These are phyloP conservation scores for Cladosporium halotolerans DNA, from an alignment of 2,329 filamentous ascomycete genomes.

Conservation along the genomic window DNA sequence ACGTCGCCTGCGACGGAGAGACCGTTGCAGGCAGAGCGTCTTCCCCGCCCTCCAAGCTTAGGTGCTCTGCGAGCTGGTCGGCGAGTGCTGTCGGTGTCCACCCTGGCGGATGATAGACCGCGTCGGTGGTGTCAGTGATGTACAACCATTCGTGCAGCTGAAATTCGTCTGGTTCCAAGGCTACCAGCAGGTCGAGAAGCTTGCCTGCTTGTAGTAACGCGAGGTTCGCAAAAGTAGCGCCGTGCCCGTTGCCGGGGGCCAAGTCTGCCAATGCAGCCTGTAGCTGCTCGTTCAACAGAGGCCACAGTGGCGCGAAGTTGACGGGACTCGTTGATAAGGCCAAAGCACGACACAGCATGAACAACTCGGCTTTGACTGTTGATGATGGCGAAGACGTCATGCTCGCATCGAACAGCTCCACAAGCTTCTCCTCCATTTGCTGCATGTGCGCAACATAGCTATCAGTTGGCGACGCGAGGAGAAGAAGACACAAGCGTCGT, in stretches of 20 bases:
- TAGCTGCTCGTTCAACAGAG: constrained; percentile 78
- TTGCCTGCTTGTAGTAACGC: constrained; percentile 89
- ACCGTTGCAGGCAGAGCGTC: not conserved
- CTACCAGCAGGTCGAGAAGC: constrained; percentile 80
- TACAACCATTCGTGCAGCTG: constrained; percentile 98
- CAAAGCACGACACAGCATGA: constrained; percentile 78
- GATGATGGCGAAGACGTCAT: constrained; percentile 87
- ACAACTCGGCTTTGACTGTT: constrained; percentile 79
- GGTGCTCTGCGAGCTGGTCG: constrained; percentile 71
- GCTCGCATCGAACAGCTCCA: constrained; percentile 79
- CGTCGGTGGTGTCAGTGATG: constrained; percentile 92
- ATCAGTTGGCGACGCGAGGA: constrained; percentile 71
- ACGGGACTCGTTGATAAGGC: constrained; percentile 71
- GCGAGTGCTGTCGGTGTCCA: constrained; percentile 69
- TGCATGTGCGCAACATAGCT: constrained; percentile 72
- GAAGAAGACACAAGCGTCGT: constrained; percentile 69
- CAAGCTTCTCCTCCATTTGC: constrained; percentile 70
- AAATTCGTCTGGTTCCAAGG: constrained; percentile 87
- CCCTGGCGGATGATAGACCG: constrained; percentile 71
- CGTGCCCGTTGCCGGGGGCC: constrained; percentile 57
- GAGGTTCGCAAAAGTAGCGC: constrained; percentile 69
- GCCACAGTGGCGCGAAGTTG: constrained; percentile 82
- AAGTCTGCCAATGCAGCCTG: constrained; percentile 73
- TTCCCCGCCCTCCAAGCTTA: not conserved
- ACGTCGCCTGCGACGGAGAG: not conserved